Base-by-base conservation (phyloP, 768 basidiomycete species). In the Saitozyma podzolica region DNA sequence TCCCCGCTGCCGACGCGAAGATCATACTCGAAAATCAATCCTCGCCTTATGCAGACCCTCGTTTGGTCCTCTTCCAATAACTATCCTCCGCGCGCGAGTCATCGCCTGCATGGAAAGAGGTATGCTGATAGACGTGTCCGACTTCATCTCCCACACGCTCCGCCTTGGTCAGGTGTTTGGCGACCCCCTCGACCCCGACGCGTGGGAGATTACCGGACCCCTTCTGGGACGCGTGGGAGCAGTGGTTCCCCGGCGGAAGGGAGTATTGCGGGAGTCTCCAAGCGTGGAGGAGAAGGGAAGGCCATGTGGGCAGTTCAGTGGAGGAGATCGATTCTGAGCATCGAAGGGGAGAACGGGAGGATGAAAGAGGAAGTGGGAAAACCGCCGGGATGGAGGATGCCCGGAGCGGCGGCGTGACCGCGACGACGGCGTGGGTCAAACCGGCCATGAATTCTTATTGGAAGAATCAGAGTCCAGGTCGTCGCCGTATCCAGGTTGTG, bases 211-310 rank as follows among this genome's bases (percentile, higher is more conserved):
- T 71, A 62, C 57, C 59, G 8, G 61, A 58, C 14, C 14, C 14
- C 8, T 71, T 59, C 40, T 71, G 69, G 69, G 69, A 71, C 43
- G 47, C 49, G 13, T 71, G 69, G 69, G 64, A 58, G 37, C 43
- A 29, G 8, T 71, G 64, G 61, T 67, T 67, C 57, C 58, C 64
- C 13, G 39, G 43, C 1, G 69, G 63, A 41, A 63, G 69, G 40
- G 48, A 42, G 10, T 67, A 59, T 42, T 71, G 69, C 42, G n/a
- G 13, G 8, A 59, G 58, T 19, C 17, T 71, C 17, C 17, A 51
- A 14, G 50, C 10, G n/a, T 71, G 69, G 69, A 62, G 69, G 45
- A 60, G 61, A 39, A 50, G 66, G 48, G 59, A 67, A 54, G 66
- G 69, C 11, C 66, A 71, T 57, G 40, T n/a, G 17, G 69, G 69